Evolutionary conservation across 1,139 yeast species (phyloP).

Genomic region (Lodderomyces metapsilosis): DNA sequence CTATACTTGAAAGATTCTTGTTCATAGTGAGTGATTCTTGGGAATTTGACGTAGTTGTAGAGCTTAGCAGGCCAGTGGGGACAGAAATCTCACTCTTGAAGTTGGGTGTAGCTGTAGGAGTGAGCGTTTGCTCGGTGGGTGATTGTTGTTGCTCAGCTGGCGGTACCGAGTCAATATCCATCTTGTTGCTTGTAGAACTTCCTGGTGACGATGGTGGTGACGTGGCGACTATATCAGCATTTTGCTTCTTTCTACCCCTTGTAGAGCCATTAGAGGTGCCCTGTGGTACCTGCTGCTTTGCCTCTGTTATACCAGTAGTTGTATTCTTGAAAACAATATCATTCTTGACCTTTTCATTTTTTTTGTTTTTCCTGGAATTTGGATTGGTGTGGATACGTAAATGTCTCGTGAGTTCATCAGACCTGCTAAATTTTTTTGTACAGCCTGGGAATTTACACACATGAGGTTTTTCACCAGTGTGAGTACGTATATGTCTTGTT

Average conservation of each 20-base stretch:
- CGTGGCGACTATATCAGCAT: conserved; percentile 1
- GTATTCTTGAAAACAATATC: conserved; percentile 4
- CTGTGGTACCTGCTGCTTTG: not conserved
- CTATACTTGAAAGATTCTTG: conserved; percentile 45
- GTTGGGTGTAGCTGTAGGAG: conserved; percentile 6
- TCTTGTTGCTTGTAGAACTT: conserved; percentile 1
- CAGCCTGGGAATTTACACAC: conserved; percentile 87
- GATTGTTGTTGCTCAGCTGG: not conserved
- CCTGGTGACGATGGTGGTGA: conserved; percentile 2
- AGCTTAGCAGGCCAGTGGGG: not conserved
- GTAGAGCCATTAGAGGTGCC: conserved; percentile 1
- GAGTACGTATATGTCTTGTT: conserved; percentile 91
- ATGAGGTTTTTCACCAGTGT: conserved; percentile 95
- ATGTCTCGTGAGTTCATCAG: conserved; percentile 91
- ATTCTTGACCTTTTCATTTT: conserved; percentile 10
- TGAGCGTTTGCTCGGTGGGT: not conserved
- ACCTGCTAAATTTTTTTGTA: conserved; percentile 76
- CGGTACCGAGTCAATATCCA: not conserved
- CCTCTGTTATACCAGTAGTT: not conserved
- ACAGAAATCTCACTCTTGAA: not conserved
- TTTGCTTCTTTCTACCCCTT: conserved; percentile 1
- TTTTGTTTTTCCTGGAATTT: conserved; percentile 57
- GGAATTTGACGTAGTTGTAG: not conserved
- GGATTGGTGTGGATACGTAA: conserved; percentile 84
- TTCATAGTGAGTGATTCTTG: conserved; percentile 7